Evolutionary conservation across 1,139 yeast genomes (phyloP), one percentile per base, ranked within the genome.

Genomic region (Eremothecium coryli): DNA sequence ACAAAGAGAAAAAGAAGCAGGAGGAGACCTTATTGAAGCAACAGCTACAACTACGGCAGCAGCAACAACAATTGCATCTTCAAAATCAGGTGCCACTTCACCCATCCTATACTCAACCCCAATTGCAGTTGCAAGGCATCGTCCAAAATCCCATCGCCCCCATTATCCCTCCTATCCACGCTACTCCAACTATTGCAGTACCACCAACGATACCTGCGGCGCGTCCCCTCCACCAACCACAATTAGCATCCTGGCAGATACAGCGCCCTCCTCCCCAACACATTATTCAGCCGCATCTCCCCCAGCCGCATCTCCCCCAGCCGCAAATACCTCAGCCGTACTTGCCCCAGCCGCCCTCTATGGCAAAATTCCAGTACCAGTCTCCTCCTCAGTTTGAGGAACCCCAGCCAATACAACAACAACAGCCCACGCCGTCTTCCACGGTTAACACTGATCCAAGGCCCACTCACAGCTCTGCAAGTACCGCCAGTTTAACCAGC

Each of bases 1-100:
- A 33, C 29, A 48, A 49, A 23, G 47, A 47, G 29, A 46, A 45
- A 30, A 44, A 43, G 29, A 43, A 43, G 23, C 32, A 33, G 23
- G 27, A 30, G 25, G 37, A 35, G 29, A 27, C 10, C n/a, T 27
- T 27, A 13, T n/a, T 10, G 22, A 10, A n/a, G 8, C 31, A 33
- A 34, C 22, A 32, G 32, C 32, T 26, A 31, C 23, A 29, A 24
- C 26, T 16, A 35, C 40, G 29, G 18, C 20, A 30, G 28, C 35
- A 32, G 31, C 29, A 30, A 23, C 31, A 27, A 20, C 26, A 33
- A 17, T 20, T 20, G 7, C 22, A 20, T 8, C 10, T 20, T 7
- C 22, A 20, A 20, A 8, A 7, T 10, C 22, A 20, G 10, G 9
- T 7, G 7, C 9, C 15, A 11, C 29, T 26, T 21, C 33, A 17